These are phyloP conservation scores for Westerdykella ornata DNA, from an alignment of 2,329 filamentous ascomycete species.

Conservation along the genomic window DNA sequence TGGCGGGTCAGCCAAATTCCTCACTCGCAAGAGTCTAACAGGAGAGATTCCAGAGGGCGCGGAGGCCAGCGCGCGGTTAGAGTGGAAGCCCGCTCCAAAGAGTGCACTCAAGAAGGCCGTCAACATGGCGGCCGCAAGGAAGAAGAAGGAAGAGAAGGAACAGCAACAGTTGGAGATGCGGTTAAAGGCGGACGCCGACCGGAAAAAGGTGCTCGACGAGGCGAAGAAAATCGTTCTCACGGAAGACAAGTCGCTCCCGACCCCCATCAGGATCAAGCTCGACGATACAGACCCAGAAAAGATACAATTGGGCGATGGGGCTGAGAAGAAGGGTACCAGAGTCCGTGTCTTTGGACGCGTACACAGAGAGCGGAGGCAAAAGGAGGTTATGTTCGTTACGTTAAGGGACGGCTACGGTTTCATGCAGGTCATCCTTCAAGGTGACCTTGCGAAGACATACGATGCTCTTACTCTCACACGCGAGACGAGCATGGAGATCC, in stretches of 20 bases:
- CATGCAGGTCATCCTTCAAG: constrained; percentile 76
- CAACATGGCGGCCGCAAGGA: constrained; percentile 65
- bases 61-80: constrained; percentile 56
- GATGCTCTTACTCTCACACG: constrained; percentile 78
- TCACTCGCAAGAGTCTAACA: constrained; percentile 53
- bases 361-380: constrained; percentile 73
- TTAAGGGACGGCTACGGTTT: constrained; percentile 76
- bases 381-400: constrained; percentile 81
- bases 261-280: constrained; percentile 69
- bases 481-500: constrained; percentile 79
- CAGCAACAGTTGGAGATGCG: constrained; percentile 64
- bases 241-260: constrained; percentile 66
- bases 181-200: constrained; percentile 65
- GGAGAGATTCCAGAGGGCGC: constrained; percentile 38
- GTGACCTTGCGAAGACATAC: constrained; percentile 83
- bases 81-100: constrained; percentile 79
- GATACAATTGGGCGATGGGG: constrained; percentile 48
- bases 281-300: constrained; percentile 58
- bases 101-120: constrained; percentile 79
- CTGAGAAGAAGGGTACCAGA: constrained; percentile 58
- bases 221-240: constrained; percentile 68
- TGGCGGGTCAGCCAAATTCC: constrained; percentile 56
- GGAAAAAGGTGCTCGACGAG: constrained; percentile 67
- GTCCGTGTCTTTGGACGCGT: constrained; percentile 78
- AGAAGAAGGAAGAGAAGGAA: constrained; percentile 79